These are phyloP conservation scores for Penstemon newberryi DNA, from an alignment of 257 asterid species.

Conservation along the genomic window DNA sequence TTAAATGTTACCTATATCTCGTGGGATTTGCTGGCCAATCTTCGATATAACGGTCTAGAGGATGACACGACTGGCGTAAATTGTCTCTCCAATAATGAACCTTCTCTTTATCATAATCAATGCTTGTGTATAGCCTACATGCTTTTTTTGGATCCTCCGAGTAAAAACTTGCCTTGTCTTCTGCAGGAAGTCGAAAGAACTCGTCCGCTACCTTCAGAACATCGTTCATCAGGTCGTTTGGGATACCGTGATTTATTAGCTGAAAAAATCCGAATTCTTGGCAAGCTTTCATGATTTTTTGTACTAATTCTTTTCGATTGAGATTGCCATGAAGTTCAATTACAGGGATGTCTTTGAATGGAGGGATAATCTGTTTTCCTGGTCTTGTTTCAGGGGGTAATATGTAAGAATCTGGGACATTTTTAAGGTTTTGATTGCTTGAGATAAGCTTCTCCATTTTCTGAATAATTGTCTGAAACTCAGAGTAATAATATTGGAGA, in stretches of 20 bases:
- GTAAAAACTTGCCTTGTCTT: conserved; percentile 26
- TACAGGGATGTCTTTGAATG: conserved; percentile 21
- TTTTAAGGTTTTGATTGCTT: conserved; percentile 3
- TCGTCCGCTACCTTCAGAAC: conserved; percentile 24
- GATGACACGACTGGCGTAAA: conserved; percentile 33
- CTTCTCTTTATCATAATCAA: conserved; percentile 25
- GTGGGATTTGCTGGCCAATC: conserved; percentile 37
- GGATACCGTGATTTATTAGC: conserved; percentile 45
- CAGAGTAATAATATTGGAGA: no score
- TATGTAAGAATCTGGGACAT: conserved; percentile 22
- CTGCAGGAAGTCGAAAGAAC: conserved; percentile 34
- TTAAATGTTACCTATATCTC: conserved; percentile 26
- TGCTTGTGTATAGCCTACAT: conserved; percentile 37
- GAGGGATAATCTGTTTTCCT: neutral
- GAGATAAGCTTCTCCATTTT: conserved; percentile 21
- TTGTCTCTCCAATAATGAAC: conserved; percentile 37
- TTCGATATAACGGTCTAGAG: conserved; percentile 27
- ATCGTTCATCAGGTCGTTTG: conserved; percentile 21
- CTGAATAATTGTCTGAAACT: no score
- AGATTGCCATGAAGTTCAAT: conserved; percentile 5
- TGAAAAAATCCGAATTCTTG: conserved; percentile 44
- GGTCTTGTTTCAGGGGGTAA: conserved; percentile 21
- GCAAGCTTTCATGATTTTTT: conserved; percentile 33
- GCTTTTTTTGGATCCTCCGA: conserved; percentile 5
- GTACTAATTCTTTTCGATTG: conserved; percentile 18